Percentiles rank a stretch among this genome's conserved stretches.
phyloP scores from a whole-genome alignment of 352 stramenopile genomes.

The Phytophthora litchii region DNA sequence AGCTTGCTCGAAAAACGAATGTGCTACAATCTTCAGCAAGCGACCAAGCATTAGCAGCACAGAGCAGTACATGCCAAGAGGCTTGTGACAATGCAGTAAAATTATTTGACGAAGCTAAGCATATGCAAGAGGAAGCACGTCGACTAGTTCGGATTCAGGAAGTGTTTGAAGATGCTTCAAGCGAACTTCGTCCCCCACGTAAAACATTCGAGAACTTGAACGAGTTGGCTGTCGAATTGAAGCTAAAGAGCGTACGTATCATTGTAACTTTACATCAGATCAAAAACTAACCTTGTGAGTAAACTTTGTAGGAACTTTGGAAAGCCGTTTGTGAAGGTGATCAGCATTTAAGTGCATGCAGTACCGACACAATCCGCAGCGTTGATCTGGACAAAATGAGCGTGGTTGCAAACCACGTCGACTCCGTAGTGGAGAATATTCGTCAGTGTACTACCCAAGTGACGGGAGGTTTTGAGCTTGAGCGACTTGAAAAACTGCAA shows the following conservation, averaged over 20 bases:
- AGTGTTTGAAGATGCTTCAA: slow-evolving; percentile 48
- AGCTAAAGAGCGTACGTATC: slow-evolving; percentile 50
- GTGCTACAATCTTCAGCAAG: slow-evolving; percentile 36
- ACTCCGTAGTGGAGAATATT: slow-evolving; percentile 30
- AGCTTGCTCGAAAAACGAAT: slow-evolving; percentile 28
- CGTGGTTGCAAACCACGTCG: slow-evolving; percentile 21
- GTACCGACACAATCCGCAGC: slow-evolving; percentile 42
- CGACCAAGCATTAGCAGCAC: slow-evolving; percentile 40
- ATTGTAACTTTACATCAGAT: too few relatives aligned
- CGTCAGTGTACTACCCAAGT: slow-evolving; percentile 13
- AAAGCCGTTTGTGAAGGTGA: slow-evolving; percentile 54
- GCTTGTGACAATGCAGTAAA: slow-evolving; percentile 31
- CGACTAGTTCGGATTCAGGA: slow-evolving; percentile 43
- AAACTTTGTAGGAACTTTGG: slow-evolving; percentile 51
- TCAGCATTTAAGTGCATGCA: slow-evolving; percentile 43
- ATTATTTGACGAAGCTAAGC: slow-evolving; percentile 37
- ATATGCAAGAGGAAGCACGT: slow-evolving; percentile 31
- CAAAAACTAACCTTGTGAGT: too few relatives aligned
- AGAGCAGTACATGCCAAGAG: slow-evolving; percentile 37
- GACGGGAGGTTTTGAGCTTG: slow-evolving; percentile 30
- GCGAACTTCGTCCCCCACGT: slow-evolving; percentile 23
- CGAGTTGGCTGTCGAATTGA: slow-evolving; percentile 41
- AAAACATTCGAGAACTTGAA: slow-evolving; percentile 51
- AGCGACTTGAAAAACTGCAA: slow-evolving; percentile 47
- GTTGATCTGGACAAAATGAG: slow-evolving; percentile 55